phyloP scores from a whole-genome alignment of 805 yeast species.

The Ogataea paraovalis region DNA sequence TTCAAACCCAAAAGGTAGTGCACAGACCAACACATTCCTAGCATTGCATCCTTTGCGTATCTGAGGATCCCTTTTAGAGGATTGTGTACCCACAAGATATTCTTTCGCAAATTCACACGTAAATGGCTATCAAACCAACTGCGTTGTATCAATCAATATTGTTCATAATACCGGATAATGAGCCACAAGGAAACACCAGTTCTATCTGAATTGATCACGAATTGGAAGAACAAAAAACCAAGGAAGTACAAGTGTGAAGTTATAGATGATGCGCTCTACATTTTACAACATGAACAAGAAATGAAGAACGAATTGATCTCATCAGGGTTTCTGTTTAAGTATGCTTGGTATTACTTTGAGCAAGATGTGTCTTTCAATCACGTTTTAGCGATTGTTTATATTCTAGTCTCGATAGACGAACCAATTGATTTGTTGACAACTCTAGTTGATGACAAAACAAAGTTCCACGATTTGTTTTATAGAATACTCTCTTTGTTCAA shows the following conservation, averaged over 20 bases:
- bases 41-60: too few species aligned
- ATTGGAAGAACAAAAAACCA: slow-evolving; percentile 4
- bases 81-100: too few species aligned
- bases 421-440: background rate
- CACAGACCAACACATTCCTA: background rate
- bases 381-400: slow-evolving; percentile 32
- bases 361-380: slow-evolving; percentile 38
- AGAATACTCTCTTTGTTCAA: slow-evolving; percentile 28
- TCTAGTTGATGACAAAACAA: slow-evolving; percentile 16
- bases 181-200: too few species aligned
- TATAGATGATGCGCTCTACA: slow-evolving; percentile 3
- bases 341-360: slow-evolving; percentile 40
- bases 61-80: too few species aligned
- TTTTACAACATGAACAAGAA: background rate
- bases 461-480: slow-evolving; percentile 27
- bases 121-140: too few species aligned
- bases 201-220: background rate
- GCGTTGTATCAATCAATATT: too few species aligned
- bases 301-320: background rate
- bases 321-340: slow-evolving; percentile 25
- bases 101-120: too few species aligned
- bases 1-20: slow-evolving; percentile 1
- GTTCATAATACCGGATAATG: too few species aligned
- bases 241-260: slow-evolving; percentile 5
- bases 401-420: slow-evolving; percentile 5